Base-by-base conservation (phyloP, 1,139 yeast species). In the Casaregolazyma lundiana region DNA sequence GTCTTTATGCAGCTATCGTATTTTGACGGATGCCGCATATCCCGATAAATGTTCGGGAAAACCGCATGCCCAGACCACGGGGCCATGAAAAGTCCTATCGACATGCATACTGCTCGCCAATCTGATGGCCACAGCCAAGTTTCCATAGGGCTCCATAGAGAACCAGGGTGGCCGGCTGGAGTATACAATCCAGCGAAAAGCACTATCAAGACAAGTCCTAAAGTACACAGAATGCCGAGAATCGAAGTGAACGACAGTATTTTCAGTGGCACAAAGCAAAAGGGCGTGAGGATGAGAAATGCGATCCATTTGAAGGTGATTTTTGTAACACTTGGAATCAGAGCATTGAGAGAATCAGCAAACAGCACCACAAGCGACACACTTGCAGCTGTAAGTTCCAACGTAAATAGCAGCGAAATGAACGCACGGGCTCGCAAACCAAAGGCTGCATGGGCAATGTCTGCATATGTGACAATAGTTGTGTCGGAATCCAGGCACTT, bases 31-130 rank as follows among this genome's bases (percentile, higher is more conserved):
- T 83, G 90, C 59, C 88, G 77, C 95, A 86, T 85, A 63, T 86
- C 95, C 40, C 83, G 73, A 63, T 80, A 83, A 44, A 86, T 70
- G 58, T 84, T 87, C 1, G 95, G 95, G 56, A 84, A 84, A 17
- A 86, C 86, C 0, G 94, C 89, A 63, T 86, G 95, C 2, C 95
- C 95, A 52, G 95, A 94, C 86, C 92, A 86, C 13, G 92, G 90
- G 6, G 94, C 85, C 82, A 86, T 82, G 55, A 84, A 76, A 38
- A 86, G 74, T 4, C 95, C 95, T 52, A 84, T 72, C 4, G 88
- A 75, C 32, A 84, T 68, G 21, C 86, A 71, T 4, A 81, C 71
- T 37, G 73, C 68, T 26, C 65, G 64, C 54, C 71, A 62, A 38
- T 73, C 70, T 9, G 65, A 60, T 1, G 95, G 95, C 70, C 78